Percentiles rank a stretch among this genome's conserved stretches.
Evolutionary conservation across 2,329 filamentous ascomycete species (phyloP).

Genomic region (Aspergillus vadensis): DNA sequence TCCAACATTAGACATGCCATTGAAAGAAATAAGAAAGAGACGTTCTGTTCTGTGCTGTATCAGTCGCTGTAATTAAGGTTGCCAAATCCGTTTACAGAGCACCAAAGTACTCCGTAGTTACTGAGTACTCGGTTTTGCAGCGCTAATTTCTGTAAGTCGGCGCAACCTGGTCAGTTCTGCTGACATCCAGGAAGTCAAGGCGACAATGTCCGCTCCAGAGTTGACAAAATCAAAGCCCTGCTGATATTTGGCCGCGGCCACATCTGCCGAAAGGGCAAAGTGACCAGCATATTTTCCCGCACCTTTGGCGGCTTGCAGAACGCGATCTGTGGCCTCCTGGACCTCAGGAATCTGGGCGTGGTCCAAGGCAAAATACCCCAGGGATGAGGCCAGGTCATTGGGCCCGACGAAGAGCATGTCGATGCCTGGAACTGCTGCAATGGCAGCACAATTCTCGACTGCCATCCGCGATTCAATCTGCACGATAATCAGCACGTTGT

Average conservation of each 20-base stretch:
- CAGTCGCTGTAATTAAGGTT: too few species aligned
- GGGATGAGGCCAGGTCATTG: conserved; percentile 45
- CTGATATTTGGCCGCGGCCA: not conserved
- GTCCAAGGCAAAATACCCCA: not conserved
- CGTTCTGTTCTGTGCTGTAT: too few species aligned
- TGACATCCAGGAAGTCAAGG: conserved; percentile 2
- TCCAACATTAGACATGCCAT: too few species aligned
- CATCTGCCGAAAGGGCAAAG: conserved; percentile 7
- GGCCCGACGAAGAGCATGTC: conserved; percentile 56
- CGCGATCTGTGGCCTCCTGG: not conserved
- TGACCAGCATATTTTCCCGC: conserved; percentile 9
- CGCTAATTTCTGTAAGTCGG: too few species aligned
- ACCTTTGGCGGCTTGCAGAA: not conserved
- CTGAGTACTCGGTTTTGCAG: too few species aligned
- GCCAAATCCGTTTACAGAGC: too few species aligned
- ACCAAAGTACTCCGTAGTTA: too few species aligned
- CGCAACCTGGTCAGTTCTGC: not conserved
- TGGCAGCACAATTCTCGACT: conserved; percentile 43
- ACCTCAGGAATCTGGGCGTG: not conserved
- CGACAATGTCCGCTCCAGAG: conserved; percentile 8
- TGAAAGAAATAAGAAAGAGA: too few species aligned
- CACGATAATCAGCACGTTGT: conserved; percentile 25
- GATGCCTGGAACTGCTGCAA: conserved; percentile 53
- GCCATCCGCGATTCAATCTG: conserved; percentile 39
- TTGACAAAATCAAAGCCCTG: conserved; percentile 13